Percentiles rank a stretch among this genome's conserved stretches.
These are phyloP conservation scores for Solanum ossicruentum DNA, from an alignment of 257 asterid species.

Conservation along the genomic window DNA sequence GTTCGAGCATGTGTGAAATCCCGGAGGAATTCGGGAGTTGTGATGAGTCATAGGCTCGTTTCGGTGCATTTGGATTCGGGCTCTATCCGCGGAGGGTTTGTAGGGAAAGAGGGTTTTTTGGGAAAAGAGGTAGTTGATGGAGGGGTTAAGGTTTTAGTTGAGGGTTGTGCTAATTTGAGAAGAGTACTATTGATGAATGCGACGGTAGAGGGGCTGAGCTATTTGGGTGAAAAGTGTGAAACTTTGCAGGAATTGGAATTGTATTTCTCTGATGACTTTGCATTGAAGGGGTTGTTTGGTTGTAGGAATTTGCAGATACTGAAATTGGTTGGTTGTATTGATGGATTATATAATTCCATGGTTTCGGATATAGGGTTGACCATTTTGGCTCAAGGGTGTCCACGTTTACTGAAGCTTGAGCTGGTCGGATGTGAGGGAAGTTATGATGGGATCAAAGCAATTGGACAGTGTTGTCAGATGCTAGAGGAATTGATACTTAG, in stretches of 20 bases:
- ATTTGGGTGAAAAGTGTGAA: conserved; percentile 63
- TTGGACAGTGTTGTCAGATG: conserved; percentile 86
- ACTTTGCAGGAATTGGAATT: conserved; percentile 85
- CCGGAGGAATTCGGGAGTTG: conserved; percentile 50
- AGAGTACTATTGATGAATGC: conserved; percentile 47
- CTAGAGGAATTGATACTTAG: conserved; percentile 57
- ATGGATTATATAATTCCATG: conserved; percentile 49
- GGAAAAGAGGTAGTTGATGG: conserved; percentile 35
- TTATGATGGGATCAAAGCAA: conserved; percentile 82
- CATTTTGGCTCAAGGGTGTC: conserved; percentile 83
- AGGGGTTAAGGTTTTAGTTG: conserved; percentile 60
- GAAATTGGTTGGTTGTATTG: conserved; percentile 53
- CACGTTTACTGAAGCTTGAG: conserved; percentile 71
- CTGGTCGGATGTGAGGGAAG: conserved; percentile 90
- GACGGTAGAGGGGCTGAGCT: conserved; percentile 54
- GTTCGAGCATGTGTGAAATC: conserved; percentile 29
- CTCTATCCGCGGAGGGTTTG: conserved; percentile 25
- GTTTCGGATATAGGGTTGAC: conserved; percentile 90
- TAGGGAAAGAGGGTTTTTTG: conserved; percentile 37
- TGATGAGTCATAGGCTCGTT: conserved; percentile 41
- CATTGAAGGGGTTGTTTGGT: conserved; percentile 47
- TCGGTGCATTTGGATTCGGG: conserved; percentile 43
- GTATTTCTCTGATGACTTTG: conserved; percentile 47
- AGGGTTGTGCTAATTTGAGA: conserved; percentile 57
- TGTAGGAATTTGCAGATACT: conserved; percentile 73